Evolutionary conservation across 306 rosid genomes (phyloP), one percentile per base, ranked within the genome.

Genomic region (Canavalia gladiata): DNA sequence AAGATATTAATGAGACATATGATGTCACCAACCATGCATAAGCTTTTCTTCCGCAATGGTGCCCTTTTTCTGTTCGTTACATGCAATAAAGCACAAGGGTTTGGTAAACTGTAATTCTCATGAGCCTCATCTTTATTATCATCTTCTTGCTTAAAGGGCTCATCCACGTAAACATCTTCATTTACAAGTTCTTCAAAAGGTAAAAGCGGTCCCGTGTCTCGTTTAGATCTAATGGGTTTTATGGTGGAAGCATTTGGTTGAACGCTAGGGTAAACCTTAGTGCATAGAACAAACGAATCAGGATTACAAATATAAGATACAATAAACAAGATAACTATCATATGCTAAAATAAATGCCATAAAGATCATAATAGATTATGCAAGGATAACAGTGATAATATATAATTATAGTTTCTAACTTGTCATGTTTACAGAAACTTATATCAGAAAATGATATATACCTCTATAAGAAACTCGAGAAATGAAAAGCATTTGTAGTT

Each of bases 31-130:
- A 91, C 95, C 97, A 58, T 54, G 82, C 87, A 83, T 62, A 86
- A 75, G 85, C 88, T 86, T 89, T 84, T 95, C 81, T 82, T 93
- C 86, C 60, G 76, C 2, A 81, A 75, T 72, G 94, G 87, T 83
- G 73, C 87, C 88, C 88, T 95, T 85, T 89, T 89, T 87, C 99
- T 87, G 86, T 78, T 93, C 69, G 99, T 95, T 63, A 95, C 90
- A 83, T 89, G 97, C 87, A 93, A 74, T 83, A 95, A 81, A 77
- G 89, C 81, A 73, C 86, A 87, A 8, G 96, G 93, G 86, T 88
- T 85, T 3, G 94, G 94, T 85, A 89, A 79, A 60, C 45, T 81
- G 85, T 79, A 87, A 58, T 84, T 84, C 80, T 80, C 85, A 34
- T 74, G 57, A 39, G 73, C 72, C 59, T 69, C 86, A 28, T 30